phyloP scores from a whole-genome alignment of 176 grass and related monocot genomes.

The Hyparrhenia diplandra region DNA sequence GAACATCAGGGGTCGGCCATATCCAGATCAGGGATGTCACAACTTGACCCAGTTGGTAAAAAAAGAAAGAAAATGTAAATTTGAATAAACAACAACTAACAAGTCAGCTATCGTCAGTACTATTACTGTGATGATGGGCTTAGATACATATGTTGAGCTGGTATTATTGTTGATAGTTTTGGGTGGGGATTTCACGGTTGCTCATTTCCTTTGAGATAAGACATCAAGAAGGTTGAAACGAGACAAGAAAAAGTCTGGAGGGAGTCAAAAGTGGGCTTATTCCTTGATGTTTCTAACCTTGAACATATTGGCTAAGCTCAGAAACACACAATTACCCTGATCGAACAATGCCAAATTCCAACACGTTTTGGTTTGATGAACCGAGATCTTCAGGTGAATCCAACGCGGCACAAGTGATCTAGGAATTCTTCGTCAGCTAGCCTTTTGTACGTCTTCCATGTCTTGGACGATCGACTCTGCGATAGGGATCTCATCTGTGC shows the following conservation, averaged over 20 bases:
- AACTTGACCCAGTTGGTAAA: no score
- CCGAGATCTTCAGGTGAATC: slow-evolving; percentile 17
- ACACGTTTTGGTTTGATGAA: not conserved
- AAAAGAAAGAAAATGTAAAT: no score
- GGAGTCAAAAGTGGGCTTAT: not conserved
- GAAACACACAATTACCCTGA: not conserved
- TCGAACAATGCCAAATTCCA: not conserved
- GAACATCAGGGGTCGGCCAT: no score
- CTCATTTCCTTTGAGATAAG: not conserved
- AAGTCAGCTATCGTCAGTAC: no score
- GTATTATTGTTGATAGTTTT: no score
- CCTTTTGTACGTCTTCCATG: not conserved
- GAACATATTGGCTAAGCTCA: slow-evolving; percentile 18
- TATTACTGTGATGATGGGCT: no score
- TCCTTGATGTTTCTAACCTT: slow-evolving; percentile 21
- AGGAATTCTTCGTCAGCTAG: not conserved
- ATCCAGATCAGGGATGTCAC: no score
- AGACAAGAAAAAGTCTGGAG: not conserved
- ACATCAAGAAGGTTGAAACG: not conserved
- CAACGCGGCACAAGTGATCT: slow-evolving; percentile 5
- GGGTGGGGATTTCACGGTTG: no score
- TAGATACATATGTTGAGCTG: no score
- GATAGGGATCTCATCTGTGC: not conserved
- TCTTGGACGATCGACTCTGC: not conserved
- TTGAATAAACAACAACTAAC: no score